A percentile compares a stretch with the other conserved stretches of the same genome.
Conservation (phyloP, 2,329 filamentous ascomycete genomes). For the Elsinoe australis region DNA sequence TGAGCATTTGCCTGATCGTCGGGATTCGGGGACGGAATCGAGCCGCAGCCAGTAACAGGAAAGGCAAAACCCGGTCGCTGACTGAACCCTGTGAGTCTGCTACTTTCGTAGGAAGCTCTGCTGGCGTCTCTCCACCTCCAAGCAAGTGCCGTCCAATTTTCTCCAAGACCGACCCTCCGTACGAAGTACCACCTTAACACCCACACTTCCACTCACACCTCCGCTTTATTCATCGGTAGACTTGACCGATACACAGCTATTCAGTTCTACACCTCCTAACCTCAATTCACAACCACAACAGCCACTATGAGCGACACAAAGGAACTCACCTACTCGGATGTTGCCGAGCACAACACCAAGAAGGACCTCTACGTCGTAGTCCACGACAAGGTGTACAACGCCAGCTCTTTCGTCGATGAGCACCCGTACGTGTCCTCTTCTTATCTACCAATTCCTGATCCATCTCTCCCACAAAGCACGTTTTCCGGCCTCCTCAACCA, state of each 20-base stretch:
- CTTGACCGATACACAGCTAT: no score
- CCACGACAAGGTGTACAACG: slow-evolving; percentile 95
- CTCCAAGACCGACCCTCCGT: slow-evolving; percentile 14
- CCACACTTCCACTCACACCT: neutral
- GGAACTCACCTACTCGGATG: slow-evolving; percentile 68
- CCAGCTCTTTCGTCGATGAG: slow-evolving; percentile 86
- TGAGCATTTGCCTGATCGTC: neutral
- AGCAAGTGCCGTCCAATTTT: slow-evolving; percentile 15
- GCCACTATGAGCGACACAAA: slow-evolving; percentile 47
- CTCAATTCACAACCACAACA: slow-evolving; percentile 10
- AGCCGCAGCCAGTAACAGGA: slow-evolving; percentile 4
- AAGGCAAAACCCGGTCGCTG: slow-evolving; percentile 7
- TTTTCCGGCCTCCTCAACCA: neutral
- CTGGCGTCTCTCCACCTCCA: slow-evolving; percentile 12
- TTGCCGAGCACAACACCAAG: slow-evolving; percentile 82
- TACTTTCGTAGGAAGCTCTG: neutral
- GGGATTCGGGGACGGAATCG: neutral
- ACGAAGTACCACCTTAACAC: neutral
- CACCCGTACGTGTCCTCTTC: slow-evolving; percentile 62
- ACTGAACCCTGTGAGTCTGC: neutral
- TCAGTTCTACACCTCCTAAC: no score
- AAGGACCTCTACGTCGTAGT: slow-evolving; percentile 88
- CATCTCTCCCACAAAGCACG: slow-evolving; percentile 1
- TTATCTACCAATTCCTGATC: slow-evolving; percentile 2
- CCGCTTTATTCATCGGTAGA: slow-evolving; percentile 4